Percentiles rank a stretch among this genome's conserved stretches.
Evolutionary conservation across 768 basidiomycete species (phyloP).

Genomic region (Trametes gibbosa): DNA sequence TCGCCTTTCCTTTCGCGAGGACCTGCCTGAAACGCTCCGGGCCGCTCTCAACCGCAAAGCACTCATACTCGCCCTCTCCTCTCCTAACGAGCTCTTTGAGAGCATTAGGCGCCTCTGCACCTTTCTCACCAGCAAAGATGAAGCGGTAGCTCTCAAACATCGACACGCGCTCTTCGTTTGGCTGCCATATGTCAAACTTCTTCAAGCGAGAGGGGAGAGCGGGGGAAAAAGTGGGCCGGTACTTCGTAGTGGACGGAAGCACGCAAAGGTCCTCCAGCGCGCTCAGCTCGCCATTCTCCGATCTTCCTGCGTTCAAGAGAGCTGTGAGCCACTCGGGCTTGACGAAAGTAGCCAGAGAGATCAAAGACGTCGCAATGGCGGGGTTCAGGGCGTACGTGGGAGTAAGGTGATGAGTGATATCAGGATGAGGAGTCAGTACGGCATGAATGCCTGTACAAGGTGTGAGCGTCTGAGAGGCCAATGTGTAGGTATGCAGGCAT

Average conservation of each 20-base stretch:
- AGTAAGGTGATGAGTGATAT: constrained; percentile 65
- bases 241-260: constrained; percentile 53
- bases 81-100: constrained; percentile 52
- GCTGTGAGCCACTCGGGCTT: constrained; percentile 68
- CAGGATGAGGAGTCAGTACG: constrained; percentile 40
- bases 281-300: constrained; percentile 25
- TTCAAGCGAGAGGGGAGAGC: constrained; percentile 48
- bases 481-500: constrained; percentile 14
- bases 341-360: constrained; percentile 57
- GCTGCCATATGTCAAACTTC: constrained; percentile 59
- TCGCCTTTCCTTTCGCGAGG: constrained; percentile 50
- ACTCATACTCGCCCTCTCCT: constrained; percentile 62
- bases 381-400: constrained; percentile 49
- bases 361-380: constrained; percentile 53
- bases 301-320: constrained; percentile 48
- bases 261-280: constrained; percentile 48
- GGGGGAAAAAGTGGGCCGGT: constrained; percentile 55
- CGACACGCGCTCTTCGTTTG: constrained; percentile 57
- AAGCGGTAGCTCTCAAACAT: constrained; percentile 56
- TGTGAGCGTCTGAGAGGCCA: background rate
- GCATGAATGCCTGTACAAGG: constrained; percentile 51
- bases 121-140: constrained; percentile 57
- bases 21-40: constrained; percentile 49
- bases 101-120: constrained; percentile 45
- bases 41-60: constrained; percentile 52